Conservation (phyloP, 192 early-diverging fungal species). For the Entomortierella parvispora region DNA sequence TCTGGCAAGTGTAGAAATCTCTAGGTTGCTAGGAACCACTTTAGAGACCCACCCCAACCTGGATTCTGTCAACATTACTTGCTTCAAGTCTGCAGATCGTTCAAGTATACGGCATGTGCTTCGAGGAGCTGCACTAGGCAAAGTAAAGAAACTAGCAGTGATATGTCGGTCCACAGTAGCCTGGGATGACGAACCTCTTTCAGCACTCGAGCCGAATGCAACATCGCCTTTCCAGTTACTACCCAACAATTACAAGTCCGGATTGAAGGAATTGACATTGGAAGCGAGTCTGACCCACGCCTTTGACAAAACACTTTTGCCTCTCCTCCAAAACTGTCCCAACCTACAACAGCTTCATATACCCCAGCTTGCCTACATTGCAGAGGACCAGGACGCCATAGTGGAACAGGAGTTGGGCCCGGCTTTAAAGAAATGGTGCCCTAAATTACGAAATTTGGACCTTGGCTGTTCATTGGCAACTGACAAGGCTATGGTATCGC, state of each 20-base stretch:
- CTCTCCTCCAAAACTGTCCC: constrained; percentile 2
- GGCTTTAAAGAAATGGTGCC: not conserved
- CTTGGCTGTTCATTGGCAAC: not conserved
- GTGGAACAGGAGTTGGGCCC: not conserved
- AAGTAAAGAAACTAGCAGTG: constrained; percentile 9
- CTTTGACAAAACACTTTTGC: not conserved
- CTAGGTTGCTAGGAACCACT: not conserved
- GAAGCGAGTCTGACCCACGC: not conserved
- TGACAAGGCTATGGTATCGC: constrained; percentile 3
- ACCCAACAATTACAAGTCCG: not conserved
- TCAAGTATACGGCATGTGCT: constrained; percentile 17
- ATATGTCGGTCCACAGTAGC: not conserved
- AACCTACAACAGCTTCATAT: constrained; percentile 20
- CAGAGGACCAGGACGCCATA: not conserved
- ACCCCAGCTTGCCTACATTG: not conserved
- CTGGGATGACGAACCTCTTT: not conserved
- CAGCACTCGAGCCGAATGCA: not conserved
- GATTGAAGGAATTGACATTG: constrained; percentile 11
- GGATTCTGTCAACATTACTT: not conserved
- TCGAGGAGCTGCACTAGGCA: not conserved
- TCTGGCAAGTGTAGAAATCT: not conserved
- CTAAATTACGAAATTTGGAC: constrained; percentile 5
- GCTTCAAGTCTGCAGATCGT: constrained; percentile 1
- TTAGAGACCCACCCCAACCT: constrained; percentile 9
- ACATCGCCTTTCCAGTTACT: not conserved